Percentiles rank a stretch among this genome's conserved stretches.
Evolutionary conservation across 2,329 filamentous ascomycete genomes (phyloP).

Genomic region (Fusarium sp.): DNA sequence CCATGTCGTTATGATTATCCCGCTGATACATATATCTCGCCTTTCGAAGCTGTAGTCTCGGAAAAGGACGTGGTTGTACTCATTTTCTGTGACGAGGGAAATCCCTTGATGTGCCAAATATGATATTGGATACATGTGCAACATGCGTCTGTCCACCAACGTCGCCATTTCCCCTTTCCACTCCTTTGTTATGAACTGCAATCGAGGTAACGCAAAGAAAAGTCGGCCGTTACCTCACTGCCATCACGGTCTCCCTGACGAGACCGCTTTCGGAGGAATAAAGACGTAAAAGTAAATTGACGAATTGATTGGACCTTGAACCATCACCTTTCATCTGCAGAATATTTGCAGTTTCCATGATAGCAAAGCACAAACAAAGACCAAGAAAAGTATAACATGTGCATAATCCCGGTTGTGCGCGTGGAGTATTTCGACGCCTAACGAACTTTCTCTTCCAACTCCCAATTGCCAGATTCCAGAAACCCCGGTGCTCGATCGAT

Average conservation of each 20-base stretch:
- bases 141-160: constrained; percentile 5
- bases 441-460: constrained; percentile 47
- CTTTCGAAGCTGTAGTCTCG: constrained; percentile 12
- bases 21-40: not conserved
- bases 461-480: constrained; percentile 44
- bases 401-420: constrained; percentile 33
- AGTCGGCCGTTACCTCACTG: not conserved
- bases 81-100: constrained; percentile 12
- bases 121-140: constrained; percentile 21
- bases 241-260: not conserved
- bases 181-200: not conserved
- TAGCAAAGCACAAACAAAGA: constrained; percentile 29
- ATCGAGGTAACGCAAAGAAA: not conserved
- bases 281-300: not conserved
- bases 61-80: constrained; percentile 14
- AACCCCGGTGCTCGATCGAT: constrained; percentile 33
- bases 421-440: constrained; percentile 42
- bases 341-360: constrained; percentile 31
- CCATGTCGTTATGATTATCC: not conserved
- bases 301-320: constrained; percentile 12
- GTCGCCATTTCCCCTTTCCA: not conserved
- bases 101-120: constrained; percentile 1
- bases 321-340: constrained; percentile 11
- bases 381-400: constrained; percentile 32
- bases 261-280: not conserved